Conservation (phyloP, 768 basidiomycete species). For the Suillus americanus region DNA sequence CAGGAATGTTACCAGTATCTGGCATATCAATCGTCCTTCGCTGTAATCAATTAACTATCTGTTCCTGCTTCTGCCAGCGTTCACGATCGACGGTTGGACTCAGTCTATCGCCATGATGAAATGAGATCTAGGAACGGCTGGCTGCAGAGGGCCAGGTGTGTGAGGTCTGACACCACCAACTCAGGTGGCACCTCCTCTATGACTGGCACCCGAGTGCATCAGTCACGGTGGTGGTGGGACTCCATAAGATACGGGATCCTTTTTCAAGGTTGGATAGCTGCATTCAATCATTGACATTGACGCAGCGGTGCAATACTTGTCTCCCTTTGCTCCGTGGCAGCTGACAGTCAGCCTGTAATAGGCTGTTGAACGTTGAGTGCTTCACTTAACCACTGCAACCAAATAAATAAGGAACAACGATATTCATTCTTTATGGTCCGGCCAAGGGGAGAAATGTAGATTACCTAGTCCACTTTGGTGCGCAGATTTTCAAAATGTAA, state of each 20-base stretch:
- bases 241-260: neutral
- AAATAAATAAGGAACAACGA: neutral
- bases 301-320: neutral
- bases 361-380: slow-evolving; percentile 1
- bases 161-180: neutral
- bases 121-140: neutral
- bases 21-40: neutral
- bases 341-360: neutral
- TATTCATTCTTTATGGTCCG: neutral
- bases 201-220: neutral
- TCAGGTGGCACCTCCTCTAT: neutral
- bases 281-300: neutral
- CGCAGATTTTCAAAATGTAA: neutral
- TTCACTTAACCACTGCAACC: slow-evolving; percentile 3
- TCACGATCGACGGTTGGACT: neutral
- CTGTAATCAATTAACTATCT: neutral
- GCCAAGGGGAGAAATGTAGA: neutral
- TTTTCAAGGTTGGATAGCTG: neutral
- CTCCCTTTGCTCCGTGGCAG: too few species aligned
- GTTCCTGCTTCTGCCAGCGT: neutral
- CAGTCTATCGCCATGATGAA: neutral
- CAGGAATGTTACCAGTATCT: neutral
- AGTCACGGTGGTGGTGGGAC: neutral
- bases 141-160: neutral
- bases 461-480: neutral